Base-by-base conservation (phyloP, 2,329 filamentous ascomycete species). In the Plenodomus tracheiphilus region DNA sequence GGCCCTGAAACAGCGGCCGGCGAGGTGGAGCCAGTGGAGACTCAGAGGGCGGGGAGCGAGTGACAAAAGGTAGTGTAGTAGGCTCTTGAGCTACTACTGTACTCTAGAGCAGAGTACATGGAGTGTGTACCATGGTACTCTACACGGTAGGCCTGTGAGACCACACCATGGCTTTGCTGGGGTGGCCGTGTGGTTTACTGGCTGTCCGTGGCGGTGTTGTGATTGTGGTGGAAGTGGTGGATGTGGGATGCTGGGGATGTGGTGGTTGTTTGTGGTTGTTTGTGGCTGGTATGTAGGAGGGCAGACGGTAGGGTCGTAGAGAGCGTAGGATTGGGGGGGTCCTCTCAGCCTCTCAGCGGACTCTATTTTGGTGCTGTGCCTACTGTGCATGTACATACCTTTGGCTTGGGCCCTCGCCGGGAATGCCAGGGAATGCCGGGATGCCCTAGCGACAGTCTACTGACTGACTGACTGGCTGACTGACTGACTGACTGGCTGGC, bases 1-100 rank as follows among this genome's bases (percentile, higher is more conserved):
- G 47, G 28, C 41, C 53, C 54, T 65, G 64, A 67, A 67, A 64
- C 61, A 50, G 53, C 54, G 55, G 61, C 53, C 49, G 52, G 51
- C 49, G 47, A 49, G 49, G 51, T 52, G 52, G 55, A 51, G 53
- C n/a, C n/a, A n/a, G n/a, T n/a, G n/a, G n/a, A n/a, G n/a, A n/a
- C n/a, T n/a, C n/a, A 53, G 47, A 53, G 58, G 28, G 28, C 58
- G 52, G 56, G 49, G 54, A 51, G 51, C 32, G 40, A 41, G 43
- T 41, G n/a, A n/a, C n/a, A n/a, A n/a, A n/a, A n/a, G n/a, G n/a
- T n/a, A n/a, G n/a, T n/a, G n/a, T n/a, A n/a, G n/a, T n/a, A n/a
- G n/a, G n/a, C n/a, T n/a, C n/a, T n/a, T n/a, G n/a, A n/a, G n/a
- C n/a, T n/a, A n/a, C n/a, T n/a, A n/a, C n/a, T n/a, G n/a, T n/a